Base-by-base conservation (phyloP, 305 asterid genomes). In the Euphrasia arctica region DNA sequence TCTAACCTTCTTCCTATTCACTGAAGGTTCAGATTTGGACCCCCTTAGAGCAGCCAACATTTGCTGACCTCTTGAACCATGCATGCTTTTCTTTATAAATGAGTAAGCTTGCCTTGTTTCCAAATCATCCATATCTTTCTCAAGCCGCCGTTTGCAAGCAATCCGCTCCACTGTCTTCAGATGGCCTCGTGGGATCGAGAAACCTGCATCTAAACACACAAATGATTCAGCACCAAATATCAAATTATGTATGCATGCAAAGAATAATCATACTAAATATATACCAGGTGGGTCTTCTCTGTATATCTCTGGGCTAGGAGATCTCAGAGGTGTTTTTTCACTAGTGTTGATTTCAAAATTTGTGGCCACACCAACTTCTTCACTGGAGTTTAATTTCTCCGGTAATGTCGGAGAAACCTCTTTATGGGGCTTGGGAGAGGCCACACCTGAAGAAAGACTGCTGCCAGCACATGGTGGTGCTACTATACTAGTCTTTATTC, bases 221-320 rank as follows among this genome's bases (percentile, higher is more conserved):
- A 68, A 25, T 25, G 67, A 50, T 9, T 36, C 29, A 70, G 14
- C 39, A 62, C 6, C n/a, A 27, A 52, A 52, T 52, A 25, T 55
- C 39, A 55, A 57, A 14, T 36, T 6, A 32, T 31, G 61, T 48
- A 5, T 42, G 3, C 14, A 45, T 18, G 57, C 8, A 9, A 18
- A 67, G 7, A 69, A 54, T 29, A n/a, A 22, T 42, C 36, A 10
- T 61, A 52, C 31, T 31, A 51, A 57, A 62, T 45, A 45, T 58
- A 69, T 85, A 89, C 97, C 91, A 49, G 85, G 80, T 41, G 85
- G 78, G 22, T 81, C 89, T 67, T 87, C 85, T 69, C 82, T 72
- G 74, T 82, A 78, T 54, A 83, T 79, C 76, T 89, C 98, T 27
- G 93, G 96, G 68, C 95, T 85, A 54, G 90, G 83, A 72, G 91